A percentile compares a stretch with the other conserved stretches of the same genome.
Conservation (phyloP, 257 asterid species). For the Lavandula angustifolia region DNA sequence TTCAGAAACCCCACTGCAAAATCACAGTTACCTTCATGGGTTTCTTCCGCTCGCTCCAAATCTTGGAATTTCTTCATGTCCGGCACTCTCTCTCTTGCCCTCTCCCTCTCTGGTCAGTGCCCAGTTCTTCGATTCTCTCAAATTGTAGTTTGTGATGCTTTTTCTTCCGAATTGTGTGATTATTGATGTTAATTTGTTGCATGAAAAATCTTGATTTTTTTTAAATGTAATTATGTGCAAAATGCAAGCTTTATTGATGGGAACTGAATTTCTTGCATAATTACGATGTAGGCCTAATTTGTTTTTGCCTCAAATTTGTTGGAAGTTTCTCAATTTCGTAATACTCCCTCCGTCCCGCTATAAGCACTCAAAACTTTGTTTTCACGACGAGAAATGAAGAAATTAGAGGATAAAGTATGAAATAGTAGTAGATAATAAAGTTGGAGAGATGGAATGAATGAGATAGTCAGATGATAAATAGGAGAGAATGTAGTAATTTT, state of each 20-base stretch:
- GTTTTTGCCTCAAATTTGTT: background rate
- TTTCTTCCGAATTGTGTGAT: background rate
- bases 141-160: background rate
- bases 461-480: too few relatives aligned
- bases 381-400: too few relatives aligned
- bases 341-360: too few relatives aligned
- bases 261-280: too few relatives aligned
- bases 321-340: conserved; percentile 5
- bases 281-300: too few relatives aligned
- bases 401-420: too few relatives aligned
- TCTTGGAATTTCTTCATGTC: conserved; percentile 58
- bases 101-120: conserved; percentile 62
- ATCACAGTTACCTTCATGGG: conserved; percentile 37
- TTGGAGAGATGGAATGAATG: too few relatives aligned
- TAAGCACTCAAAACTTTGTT: too few relatives aligned
- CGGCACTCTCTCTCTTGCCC: conserved; percentile 67
- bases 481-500: too few relatives aligned
- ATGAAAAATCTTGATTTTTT: background rate
- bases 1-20: conserved; percentile 30
- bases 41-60: conserved; percentile 50
- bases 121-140: background rate
- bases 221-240: background rate
- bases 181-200: background rate
- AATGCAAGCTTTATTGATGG: too few relatives aligned
- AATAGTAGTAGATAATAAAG: too few relatives aligned